Conservation (phyloP, 176 grass and related monocot species). For the Alopecurus myosuroides region DNA sequence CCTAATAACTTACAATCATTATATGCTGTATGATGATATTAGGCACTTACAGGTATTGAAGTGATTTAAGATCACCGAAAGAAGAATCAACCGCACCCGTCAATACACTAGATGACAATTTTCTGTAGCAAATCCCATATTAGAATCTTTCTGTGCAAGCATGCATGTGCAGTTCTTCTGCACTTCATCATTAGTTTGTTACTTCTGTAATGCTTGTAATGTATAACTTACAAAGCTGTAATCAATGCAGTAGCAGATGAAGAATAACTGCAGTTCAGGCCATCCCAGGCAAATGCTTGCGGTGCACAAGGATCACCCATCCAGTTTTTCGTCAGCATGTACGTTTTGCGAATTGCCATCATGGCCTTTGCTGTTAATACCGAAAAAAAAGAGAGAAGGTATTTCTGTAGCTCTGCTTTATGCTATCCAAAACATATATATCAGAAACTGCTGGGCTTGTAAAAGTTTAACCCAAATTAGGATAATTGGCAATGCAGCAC, state of each 20-base stretch:
- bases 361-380: slow-evolving; percentile 46
- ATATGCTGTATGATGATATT: neutral
- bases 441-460: neutral
- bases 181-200: neutral
- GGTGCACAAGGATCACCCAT: slow-evolving; percentile 70
- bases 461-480: neutral
- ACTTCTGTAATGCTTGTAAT: neutral
- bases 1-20: neutral
- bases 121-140: slow-evolving; percentile 11
- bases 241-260: slow-evolving; percentile 26
- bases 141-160: neutral
- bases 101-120: slow-evolving; percentile 41
- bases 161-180: neutral
- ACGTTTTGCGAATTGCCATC: slow-evolving; percentile 34
- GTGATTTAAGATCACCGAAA: slow-evolving; percentile 42
- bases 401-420: neutral
- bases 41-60: slow-evolving; percentile 43
- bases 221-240: slow-evolving; percentile 54
- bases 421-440: neutral
- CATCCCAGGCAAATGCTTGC: slow-evolving; percentile 44
- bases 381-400: neutral
- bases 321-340: slow-evolving; percentile 62
- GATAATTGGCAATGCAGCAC: neutral
- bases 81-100: slow-evolving; percentile 20
- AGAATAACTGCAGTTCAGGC: slow-evolving; percentile 44